Conservation (phyloP, 495 filamentous ascomycete genomes). For the Aspergillus homomorphus region DNA sequence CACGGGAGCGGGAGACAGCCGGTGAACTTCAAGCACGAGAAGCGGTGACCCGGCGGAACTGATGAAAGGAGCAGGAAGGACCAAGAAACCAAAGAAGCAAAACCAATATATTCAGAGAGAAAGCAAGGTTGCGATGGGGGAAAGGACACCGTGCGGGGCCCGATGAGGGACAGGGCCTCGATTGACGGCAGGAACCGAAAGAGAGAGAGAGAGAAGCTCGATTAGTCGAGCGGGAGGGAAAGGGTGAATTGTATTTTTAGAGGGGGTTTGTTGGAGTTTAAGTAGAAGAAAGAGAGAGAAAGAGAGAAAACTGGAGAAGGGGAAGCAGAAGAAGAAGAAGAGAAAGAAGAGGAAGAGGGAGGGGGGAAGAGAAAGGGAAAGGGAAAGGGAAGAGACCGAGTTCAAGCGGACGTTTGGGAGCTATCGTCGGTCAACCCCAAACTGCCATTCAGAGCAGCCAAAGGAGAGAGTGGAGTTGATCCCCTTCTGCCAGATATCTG, state of each 20-base stretch:
- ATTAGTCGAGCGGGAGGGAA: background rate
- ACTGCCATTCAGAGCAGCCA: constrained; percentile 21
- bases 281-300: constrained; percentile 31
- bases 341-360: constrained; percentile 23
- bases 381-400: constrained; percentile 38
- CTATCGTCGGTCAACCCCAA: constrained; percentile 27
- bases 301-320: constrained; percentile 32
- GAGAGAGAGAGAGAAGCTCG: constrained; percentile 32
- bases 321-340: constrained; percentile 21
- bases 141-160: constrained; percentile 1
- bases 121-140: constrained; percentile 4
- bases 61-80: background rate
- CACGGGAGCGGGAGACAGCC: constrained; percentile 6
- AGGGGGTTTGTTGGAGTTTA: constrained; percentile 3
- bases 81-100: constrained; percentile 5
- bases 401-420: constrained; percentile 28
- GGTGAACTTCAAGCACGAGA: background rate
- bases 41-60: constrained; percentile 5
- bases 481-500: constrained; percentile 3
- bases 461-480: constrained; percentile 5
- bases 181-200: constrained; percentile 9
- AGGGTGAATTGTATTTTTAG: background rate
- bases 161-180: constrained; percentile 5
- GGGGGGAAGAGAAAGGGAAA: constrained; percentile 4
- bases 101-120: constrained; percentile 7